Evolutionary conservation across 108 stramenopile species (phyloP).

Genomic region (Skeletonema grethae): DNA sequence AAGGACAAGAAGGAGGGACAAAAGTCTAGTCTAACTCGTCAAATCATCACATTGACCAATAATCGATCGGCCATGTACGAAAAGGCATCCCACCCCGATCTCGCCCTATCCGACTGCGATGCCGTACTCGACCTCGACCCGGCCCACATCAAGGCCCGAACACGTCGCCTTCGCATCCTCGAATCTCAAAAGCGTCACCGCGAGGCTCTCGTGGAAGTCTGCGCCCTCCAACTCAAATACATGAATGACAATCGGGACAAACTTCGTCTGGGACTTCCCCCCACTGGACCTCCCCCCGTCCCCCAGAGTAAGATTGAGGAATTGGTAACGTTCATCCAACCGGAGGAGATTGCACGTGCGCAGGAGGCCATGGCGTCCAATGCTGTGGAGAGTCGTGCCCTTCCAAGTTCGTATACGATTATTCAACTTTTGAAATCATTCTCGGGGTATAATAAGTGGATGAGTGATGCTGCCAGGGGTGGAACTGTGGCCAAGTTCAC

Average conservation of each 20-base stretch:
- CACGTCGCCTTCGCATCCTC: conserved; percentile 80
- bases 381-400: conserved; percentile 31
- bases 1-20: not conserved
- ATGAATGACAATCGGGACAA: conserved; percentile 85
- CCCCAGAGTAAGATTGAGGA: conserved; percentile 85
- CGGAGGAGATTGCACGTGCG: conserved; percentile 65
- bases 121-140: conserved; percentile 66
- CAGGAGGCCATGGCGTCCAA: conserved; percentile 20
- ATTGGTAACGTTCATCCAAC: conserved; percentile 62
- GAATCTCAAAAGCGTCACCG: conserved; percentile 49
- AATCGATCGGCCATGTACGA: conserved; percentile 95
- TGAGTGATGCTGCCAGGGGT: conserved; percentile 72
- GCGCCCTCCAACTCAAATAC: conserved; percentile 80
- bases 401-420: conserved; percentile 83
- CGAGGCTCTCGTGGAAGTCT: conserved; percentile 61
- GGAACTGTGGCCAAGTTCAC: conserved; percentile 58
- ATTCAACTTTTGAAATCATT: conserved; percentile 78
- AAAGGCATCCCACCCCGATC: conserved; percentile 78
- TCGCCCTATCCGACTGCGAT: conserved; percentile 81
- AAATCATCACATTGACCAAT: conserved; percentile 83
- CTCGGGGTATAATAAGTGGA: conserved; percentile 87
- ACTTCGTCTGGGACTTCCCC: conserved; percentile 73
- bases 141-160: conserved; percentile 77
- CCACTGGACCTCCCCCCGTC: conserved; percentile 75
- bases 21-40: conserved; percentile 59